Evolutionary conservation across 768 basidiomycete species (phyloP).

Genomic region (Trametes meyenii): DNA sequence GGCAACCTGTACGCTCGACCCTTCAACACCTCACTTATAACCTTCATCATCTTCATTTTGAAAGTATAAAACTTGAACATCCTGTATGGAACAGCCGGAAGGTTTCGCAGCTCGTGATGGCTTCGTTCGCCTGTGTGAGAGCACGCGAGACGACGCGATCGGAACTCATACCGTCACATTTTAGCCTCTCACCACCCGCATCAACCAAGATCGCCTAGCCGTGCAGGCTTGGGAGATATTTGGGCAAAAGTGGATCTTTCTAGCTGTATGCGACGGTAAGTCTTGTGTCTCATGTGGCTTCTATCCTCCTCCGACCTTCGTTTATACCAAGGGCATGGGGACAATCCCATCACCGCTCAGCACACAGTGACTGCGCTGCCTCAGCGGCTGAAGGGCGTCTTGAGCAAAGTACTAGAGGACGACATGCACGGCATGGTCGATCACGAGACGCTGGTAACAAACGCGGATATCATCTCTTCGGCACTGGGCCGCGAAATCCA

Average conservation of each 20-base stretch:
- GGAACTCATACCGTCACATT: constrained; percentile 2
- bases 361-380: background rate
- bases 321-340: background rate
- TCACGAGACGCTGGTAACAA: background rate
- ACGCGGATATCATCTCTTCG: background rate
- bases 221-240: background rate
- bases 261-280: constrained; percentile 4
- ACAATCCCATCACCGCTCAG: background rate
- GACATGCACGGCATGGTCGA: background rate
- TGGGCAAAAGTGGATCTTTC: background rate
- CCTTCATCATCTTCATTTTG: too few species aligned
- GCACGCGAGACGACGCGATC: background rate
- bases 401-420: background rate
- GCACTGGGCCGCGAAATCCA: background rate
- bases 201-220: background rate
- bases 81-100: too few species aligned
- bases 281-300: background rate
- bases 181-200: background rate
- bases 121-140: background rate
- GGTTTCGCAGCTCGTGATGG: background rate
- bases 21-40: too few species aligned
- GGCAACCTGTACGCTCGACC: too few species aligned
- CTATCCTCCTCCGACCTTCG: background rate
- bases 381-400: background rate
- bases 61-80: too few species aligned